Base-by-base conservation (phyloP, 352 stramenopile genomes). In the Pythium monospermum region DNA sequence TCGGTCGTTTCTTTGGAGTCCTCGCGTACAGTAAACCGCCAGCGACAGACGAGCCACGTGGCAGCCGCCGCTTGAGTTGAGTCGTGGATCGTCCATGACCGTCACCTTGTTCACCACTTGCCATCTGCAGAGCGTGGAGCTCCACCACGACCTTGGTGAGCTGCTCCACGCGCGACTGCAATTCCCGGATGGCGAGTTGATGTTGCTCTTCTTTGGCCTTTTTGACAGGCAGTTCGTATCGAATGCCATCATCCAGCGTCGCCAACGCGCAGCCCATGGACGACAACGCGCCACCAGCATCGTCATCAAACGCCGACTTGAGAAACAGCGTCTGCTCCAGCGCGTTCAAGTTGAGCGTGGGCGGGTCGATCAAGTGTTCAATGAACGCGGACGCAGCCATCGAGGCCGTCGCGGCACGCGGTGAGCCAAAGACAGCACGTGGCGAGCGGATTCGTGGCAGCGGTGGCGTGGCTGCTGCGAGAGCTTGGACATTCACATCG, bases 171-270 rank as follows among this genome's bases (percentile, higher is more conserved):
- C 72, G 68, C n/a, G 48, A 38, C 23, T 66, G 59, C 4, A 84
- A 58, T 4, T 79, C 68, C 16, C 49, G 52, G 15, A 84, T 26
- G 25, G 37, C 35, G 30, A 47, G 19, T 52, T 54, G 18, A 49
- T 64, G 30, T 31, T 61, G 30, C 13, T 63, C 47, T 50, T 66
- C 49, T 30, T 66, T 59, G 21, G 46, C 55, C 8, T 66, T 70
- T 27, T 76, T 79, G 30, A 61, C 60, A 3, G 70, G 70, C 5
- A 69, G 49, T 49, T 81, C 73, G 40, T 84, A 84, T n/a, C 73
- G 73, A 44, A 83, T 69, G 3, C 69, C 73, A 44, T 83, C 68
- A 23, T 81, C 67, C 32, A 84, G 48, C 2, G 61, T 60, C 36
- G 59, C 59, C 1, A 81, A 53, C 0, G 32, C 22, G 18, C 41